A percentile compares a stretch with the other conserved stretches of the same genome.
Evolutionary conservation across 2,329 filamentous ascomycete species (phyloP).

Genomic region (Cryoendolithus antarcticus): DNA sequence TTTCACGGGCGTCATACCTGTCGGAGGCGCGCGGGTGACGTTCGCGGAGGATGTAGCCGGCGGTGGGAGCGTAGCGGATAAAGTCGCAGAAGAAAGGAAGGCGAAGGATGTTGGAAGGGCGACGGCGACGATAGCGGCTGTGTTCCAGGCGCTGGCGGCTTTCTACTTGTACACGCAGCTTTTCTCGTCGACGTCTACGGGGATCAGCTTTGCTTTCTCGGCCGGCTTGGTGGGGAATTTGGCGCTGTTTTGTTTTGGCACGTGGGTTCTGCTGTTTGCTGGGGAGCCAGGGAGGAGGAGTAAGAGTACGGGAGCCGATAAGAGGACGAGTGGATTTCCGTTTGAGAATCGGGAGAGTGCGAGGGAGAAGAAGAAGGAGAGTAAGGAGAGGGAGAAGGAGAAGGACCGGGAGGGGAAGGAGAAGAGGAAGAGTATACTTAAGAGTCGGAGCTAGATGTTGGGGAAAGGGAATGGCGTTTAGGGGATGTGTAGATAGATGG

Average conservation of each 20-base stretch:
- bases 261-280: slow-evolving; percentile 53
- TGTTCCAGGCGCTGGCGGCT: slow-evolving; percentile 43
- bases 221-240: slow-evolving; percentile 48
- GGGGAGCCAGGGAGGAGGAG: slow-evolving; percentile 44
- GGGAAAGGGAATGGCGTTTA: no score
- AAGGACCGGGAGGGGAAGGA: no score
- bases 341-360: slow-evolving; percentile 42
- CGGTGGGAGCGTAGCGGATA: no score
- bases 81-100: neutral
- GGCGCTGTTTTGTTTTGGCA: slow-evolving; percentile 46
- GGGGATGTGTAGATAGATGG: no score
- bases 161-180: slow-evolving; percentile 60
- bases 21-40: slow-evolving; percentile 27
- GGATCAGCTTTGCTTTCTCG: slow-evolving; percentile 42
- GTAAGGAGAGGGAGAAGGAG: slow-evolving; percentile 8
- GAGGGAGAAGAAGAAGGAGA: slow-evolving; percentile 20
- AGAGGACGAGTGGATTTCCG: slow-evolving; percentile 53
- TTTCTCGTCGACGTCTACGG: slow-evolving; percentile 23
- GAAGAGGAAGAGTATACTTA: no score
- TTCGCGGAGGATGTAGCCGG: neutral
- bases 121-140: slow-evolving; percentile 1
- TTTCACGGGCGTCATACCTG: slow-evolving; percentile 57
- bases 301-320: slow-evolving; percentile 53
- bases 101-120: slow-evolving; percentile 4
- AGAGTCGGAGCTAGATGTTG: no score